Evolutionary conservation across 495 filamentous ascomycete species (phyloP), one percentile per base, ranked within the genome.

Genomic region (Daldinia childiae): DNA sequence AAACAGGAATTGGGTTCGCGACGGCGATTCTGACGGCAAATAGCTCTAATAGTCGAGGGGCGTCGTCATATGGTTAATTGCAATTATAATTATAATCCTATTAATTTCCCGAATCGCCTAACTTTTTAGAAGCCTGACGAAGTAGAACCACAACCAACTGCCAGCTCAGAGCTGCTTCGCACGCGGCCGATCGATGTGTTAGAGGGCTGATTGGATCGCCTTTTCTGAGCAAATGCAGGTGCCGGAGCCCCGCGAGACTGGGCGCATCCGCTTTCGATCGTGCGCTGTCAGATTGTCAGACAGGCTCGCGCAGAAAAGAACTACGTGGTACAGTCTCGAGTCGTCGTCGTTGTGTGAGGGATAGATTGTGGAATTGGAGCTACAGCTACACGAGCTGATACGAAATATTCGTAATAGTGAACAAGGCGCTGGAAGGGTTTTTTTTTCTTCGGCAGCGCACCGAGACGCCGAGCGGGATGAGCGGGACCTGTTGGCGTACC

Each of bases 221-320:
- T 63, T 55, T 67, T 62, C 19, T 45, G 64, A 38, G 60, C 60
- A 61, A 51, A 59, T 64, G 69, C 64, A 64, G 64, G 69, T 64
- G 64, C 64, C 69, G 69, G 36, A 64, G 69, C 69, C 69, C 69
- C 69, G 64, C 64, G 69, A 60, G 59, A 63, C 50, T 55, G 59
- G 19, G 48, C 54, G 60, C 69, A 68, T 68, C 64, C 69, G 66
- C 69, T 64, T 64, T 54, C 17, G 38, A 60, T 60, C 45, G 48
- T 72, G 69, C 55, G 69, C 69, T 72, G 69, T 68, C 69, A 68
- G 56, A 48, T 52, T 21, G 64, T 68, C 69, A 68, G 56, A 48
- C 58, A 34, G 64, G 62, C 52, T 71, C 48, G 34, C 51, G 63
- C 41, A 34, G 19, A 27, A 26, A 34, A 38, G 45, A 61, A 39